phyloP scores from a whole-genome alignment of 352 stramenopile species.

The Phytophthora capsici region DNA sequence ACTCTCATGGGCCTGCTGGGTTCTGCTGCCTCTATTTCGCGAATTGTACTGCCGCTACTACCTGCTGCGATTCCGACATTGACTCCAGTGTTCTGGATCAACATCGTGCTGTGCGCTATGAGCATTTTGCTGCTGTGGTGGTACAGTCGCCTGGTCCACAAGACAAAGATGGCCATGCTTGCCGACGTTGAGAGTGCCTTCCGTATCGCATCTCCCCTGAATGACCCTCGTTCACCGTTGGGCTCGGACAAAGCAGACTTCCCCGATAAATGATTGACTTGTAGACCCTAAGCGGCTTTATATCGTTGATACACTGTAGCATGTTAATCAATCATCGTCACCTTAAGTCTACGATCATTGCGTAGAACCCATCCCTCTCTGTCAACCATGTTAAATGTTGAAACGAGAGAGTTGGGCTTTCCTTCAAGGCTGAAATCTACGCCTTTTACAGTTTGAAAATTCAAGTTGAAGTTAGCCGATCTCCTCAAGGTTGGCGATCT shows the following conservation, averaged over 20 bases:
- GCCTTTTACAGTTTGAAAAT: no score
- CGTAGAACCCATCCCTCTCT: neutral
- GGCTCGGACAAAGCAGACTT: constrained; percentile 43
- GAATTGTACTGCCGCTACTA: constrained; percentile 72
- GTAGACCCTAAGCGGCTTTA: no score
- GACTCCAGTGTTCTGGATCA: constrained; percentile 79
- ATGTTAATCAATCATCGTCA: constrained; percentile 5
- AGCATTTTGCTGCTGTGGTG: constrained; percentile 64
- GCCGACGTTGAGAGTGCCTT: constrained; percentile 44
- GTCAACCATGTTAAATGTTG: neutral
- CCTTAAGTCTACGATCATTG: neutral
- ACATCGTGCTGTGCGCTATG: constrained; percentile 57
- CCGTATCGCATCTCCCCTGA: constrained; percentile 26
- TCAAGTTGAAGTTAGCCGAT: neutral
- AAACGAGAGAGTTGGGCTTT: no score
- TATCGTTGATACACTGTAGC: no score
- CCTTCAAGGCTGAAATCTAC: no score
- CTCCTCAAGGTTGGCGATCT: constrained; percentile 3
- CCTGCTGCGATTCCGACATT: constrained; percentile 63
- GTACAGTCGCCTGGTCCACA: constrained; percentile 62
- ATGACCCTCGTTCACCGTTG: constrained; percentile 47
- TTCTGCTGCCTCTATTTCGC: constrained; percentile 68
- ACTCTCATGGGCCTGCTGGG: constrained; percentile 77
- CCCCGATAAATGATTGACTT: constrained; percentile 22
- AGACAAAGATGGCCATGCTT: constrained; percentile 52